Evolutionary conservation across 2,329 filamentous ascomycete species (phyloP), one percentile per base, ranked within the genome.

Genomic region (Fusarium haematococcum): DNA sequence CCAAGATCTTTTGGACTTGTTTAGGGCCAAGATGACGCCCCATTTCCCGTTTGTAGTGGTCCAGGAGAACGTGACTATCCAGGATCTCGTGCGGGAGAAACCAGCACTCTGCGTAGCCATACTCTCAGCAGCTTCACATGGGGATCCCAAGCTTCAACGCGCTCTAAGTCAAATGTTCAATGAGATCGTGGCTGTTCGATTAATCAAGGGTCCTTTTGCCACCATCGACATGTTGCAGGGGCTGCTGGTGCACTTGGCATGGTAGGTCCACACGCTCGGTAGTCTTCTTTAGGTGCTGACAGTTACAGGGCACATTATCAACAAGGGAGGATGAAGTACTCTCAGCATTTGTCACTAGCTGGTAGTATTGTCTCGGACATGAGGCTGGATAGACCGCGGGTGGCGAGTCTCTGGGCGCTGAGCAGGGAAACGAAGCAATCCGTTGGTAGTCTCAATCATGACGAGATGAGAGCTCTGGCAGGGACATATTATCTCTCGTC

Each of bases 401-500:
- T 76, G 39, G 73, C 74, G 1, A 74, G 68, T n/a, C 67, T 79
- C 2, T 82, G 80, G 80, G 77, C 70, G 8, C 39, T 82, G 13
- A 79, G 76, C 33, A 68, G 69, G 6, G 76, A 71, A n/a, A 71
- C 67, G 6, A 75, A 77, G 3, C 68, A 69, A 16, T 41, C 54
- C 8, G 56, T 25, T 30, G 25, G 57, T 4, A 72, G 77, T 9
- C 76, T 80, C 67, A 70, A 73, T 6, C 59, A 73, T 1, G 79
- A 82, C 27, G 80, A 82, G 60, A 74, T 75, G 67, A 72, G 81
- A 63, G 80, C 81, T 1, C 33, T 82, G 6, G 73, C 79, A 1
- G 81, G 81, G 6, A 77, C 78, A 4, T 82, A 81, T 35, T 82
- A 81, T 48, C 70, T 82, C 10, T 77, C 80, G 1, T 82, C 81